phyloP scores from a whole-genome alignment of 257 asterid genomes.

The Nicotiana paniculata region DNA sequence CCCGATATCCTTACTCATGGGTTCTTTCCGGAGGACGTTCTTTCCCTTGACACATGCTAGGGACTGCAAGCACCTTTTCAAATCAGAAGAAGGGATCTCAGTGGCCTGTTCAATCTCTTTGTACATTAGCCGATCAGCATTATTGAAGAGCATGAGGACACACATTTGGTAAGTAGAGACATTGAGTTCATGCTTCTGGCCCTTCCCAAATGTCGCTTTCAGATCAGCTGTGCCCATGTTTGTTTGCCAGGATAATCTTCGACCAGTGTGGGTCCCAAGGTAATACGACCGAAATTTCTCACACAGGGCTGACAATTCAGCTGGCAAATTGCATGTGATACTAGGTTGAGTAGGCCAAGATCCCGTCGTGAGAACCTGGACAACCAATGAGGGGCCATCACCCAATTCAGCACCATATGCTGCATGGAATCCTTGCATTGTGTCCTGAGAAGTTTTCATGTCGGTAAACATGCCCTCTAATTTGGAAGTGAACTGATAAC shows the following conservation, averaged over 20 bases:
- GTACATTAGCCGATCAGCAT: constrained; percentile 52
- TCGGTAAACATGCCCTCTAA: constrained; percentile 92
- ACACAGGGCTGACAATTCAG: constrained; percentile 58
- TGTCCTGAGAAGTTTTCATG: constrained; percentile 89
- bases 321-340: constrained; percentile 61
- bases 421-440: constrained; percentile 75
- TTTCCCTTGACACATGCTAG: constrained; percentile 83
- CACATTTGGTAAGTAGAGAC: constrained; percentile 93
- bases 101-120: constrained; percentile 80
- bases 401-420: constrained; percentile 52
- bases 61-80: constrained; percentile 79
- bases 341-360: constrained; percentile 88
- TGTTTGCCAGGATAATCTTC: constrained; percentile 82
- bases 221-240: constrained; percentile 91
- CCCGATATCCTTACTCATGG: constrained; percentile 81
- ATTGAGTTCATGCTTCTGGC: constrained; percentile 79
- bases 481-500: constrained; percentile 82
- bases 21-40: constrained; percentile 69
- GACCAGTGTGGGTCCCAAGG: constrained; percentile 83
- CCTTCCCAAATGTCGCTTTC: constrained; percentile 68
- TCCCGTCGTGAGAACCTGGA: constrained; percentile 80
- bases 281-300: constrained; percentile 72
- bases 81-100: constrained; percentile 66
- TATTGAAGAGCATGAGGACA: constrained; percentile 74
- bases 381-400: constrained; percentile 61